Conservation (phyloP, 179 eudicot genomes). For the Drosera spatulata region DNA sequence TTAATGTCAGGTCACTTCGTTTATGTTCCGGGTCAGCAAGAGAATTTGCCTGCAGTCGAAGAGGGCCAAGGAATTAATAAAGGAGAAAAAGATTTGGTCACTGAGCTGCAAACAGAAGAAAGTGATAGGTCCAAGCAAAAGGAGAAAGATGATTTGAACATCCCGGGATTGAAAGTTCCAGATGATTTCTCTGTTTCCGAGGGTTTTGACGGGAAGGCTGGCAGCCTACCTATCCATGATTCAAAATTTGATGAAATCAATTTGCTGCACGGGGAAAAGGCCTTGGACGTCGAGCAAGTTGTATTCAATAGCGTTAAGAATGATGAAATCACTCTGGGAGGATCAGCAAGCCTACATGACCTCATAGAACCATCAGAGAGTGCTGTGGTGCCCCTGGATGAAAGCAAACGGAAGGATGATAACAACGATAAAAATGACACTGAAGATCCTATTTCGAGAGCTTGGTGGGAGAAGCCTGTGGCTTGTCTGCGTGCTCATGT, state of each 20-base stretch:
- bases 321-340: slow-evolving; percentile 22
- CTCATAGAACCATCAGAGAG: slow-evolving; percentile 22
- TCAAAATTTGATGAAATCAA: slow-evolving; percentile 32
- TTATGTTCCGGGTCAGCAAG: slow-evolving; percentile 40
- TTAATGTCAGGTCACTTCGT: slow-evolving; percentile 76
- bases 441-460: slow-evolving; percentile 52
- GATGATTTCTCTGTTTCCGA: slow-evolving; percentile 39
- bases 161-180: slow-evolving; percentile 28
- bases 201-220: slow-evolving; percentile 33
- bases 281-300: slow-evolving; percentile 32
- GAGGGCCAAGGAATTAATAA: slow-evolving; percentile 17
- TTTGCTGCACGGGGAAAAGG: slow-evolving; percentile 22
- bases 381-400: slow-evolving; percentile 21
- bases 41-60: slow-evolving; percentile 33
- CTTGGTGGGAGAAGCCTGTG: slow-evolving; percentile 85
- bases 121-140: background rate
- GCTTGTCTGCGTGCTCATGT: slow-evolving; percentile 60
- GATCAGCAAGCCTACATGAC: slow-evolving; percentile 25
- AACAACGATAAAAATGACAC: slow-evolving; percentile 28
- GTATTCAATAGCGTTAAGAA: slow-evolving; percentile 21
- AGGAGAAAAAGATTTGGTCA: slow-evolving; percentile 6
- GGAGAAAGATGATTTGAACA: slow-evolving; percentile 24
- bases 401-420: background rate
- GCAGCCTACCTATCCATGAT: slow-evolving; percentile 23
- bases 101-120: slow-evolving; percentile 11